These are phyloP conservation scores for Cyberlindnera mississippiensis DNA, from an alignment of 805 yeast genomes.

Conservation along the genomic window DNA sequence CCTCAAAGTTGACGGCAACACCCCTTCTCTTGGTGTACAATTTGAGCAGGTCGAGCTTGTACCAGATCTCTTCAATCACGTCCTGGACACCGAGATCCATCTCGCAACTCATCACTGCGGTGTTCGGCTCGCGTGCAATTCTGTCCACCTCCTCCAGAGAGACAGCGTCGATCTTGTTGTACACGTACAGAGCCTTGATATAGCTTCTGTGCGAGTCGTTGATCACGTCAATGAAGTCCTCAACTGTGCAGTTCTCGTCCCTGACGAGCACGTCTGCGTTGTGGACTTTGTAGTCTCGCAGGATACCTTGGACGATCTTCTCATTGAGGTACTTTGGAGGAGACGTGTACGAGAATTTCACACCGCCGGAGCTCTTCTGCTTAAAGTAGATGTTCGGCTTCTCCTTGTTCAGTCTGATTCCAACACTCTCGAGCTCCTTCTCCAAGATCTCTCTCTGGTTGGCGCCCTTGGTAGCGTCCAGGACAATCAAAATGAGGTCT, in stretches of 20 bases:
- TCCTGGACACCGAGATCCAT: constrained; percentile 82
- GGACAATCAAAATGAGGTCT: constrained; percentile 85
- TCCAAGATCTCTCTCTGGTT: constrained; percentile 87
- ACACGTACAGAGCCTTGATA: constrained; percentile 87
- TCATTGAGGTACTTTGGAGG: constrained; percentile 84
- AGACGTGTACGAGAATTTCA: constrained; percentile 72
- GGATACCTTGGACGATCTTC: constrained; percentile 67
- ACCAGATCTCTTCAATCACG: constrained; percentile 91
- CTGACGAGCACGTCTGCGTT: constrained; percentile 90
- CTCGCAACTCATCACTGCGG: constrained; percentile 92
- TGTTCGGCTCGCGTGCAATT: constrained; percentile 87
- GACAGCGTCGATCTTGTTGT: constrained; percentile 93
- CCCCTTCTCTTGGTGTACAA: constrained; percentile 90
- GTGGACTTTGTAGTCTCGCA: constrained; percentile 85
- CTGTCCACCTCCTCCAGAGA: constrained; percentile 92
- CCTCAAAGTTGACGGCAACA: constrained; percentile 70
- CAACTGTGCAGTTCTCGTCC: constrained; percentile 86
- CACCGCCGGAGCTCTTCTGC: constrained; percentile 85
- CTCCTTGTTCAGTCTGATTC: constrained; percentile 79
- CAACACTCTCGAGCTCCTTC: constrained; percentile 87
- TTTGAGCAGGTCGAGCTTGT: constrained; percentile 72
- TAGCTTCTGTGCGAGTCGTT: constrained; percentile 86
- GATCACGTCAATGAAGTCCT: constrained; percentile 87
- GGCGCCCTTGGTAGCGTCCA: constrained; percentile 92
- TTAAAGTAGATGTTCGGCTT: constrained; percentile 77